Base-by-base conservation (phyloP, 164 flowering plant genomes). In the Magnolia kwangsiensis region DNA sequence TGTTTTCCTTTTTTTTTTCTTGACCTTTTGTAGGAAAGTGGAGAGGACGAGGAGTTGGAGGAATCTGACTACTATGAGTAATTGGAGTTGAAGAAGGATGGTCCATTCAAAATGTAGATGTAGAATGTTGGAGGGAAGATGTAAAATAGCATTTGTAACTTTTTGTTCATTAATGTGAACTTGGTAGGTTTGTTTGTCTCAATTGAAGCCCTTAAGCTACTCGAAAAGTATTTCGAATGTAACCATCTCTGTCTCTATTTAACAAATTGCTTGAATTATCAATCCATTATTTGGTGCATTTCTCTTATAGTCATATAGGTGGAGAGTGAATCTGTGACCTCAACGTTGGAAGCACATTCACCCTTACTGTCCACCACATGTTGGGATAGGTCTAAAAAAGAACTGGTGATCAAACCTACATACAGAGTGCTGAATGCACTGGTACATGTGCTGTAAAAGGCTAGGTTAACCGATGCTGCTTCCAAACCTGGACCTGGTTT, bases 11-110 rank as follows among this genome's bases (percentile, higher is more conserved):
- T 75, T n/a, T 61, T 79, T 85, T 23, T 27, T 27, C 2, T 27
- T 27, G 29, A 27, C 29, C 29, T 27, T 27, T 21, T 72, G 85
- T 85, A 93, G 98, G 98, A 94, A 86, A 85, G 81, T 75, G 94
- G 92, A 5, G 92, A 89, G 80, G 80, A 85, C 11, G 92, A 89
- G 80, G 79, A 85, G 76, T 19, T 59, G 55, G 55, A 69, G 67
- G 58, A 55, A 7, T 75, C 66, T 20, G 78, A 75, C 9, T 14
- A 27, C 49, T 69, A 37, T 18, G 58, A 70, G 72, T 70, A 70
- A 16, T 29, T 68, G n/a, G 16, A 29, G 29, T 24, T 65, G 68
- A 29, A 23, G 50, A 68, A 68, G 11, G 71, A 11, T 68, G 71
- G n/a, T 11, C 16, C 45, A 29, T 68, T 68, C n/a, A 37, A 37